Evolutionary conservation across 345 rosid species (phyloP).

Genomic region (Camelina neglecta): DNA sequence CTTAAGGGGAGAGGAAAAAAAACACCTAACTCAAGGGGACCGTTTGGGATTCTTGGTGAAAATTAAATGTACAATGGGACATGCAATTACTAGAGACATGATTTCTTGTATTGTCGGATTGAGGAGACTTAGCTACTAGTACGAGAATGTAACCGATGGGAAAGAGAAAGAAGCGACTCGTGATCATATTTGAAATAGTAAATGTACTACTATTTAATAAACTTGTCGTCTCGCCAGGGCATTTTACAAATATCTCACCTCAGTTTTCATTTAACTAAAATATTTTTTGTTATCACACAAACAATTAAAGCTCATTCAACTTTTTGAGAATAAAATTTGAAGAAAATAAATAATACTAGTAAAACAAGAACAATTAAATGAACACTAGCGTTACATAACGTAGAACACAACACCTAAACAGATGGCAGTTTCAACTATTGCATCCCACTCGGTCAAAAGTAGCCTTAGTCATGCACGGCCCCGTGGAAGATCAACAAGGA

Average conservation of each 20-base stretch:
- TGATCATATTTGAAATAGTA: conserved; percentile 23
- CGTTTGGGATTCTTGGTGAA: neutral
- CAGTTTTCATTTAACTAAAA: neutral
- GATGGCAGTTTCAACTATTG: conserved; percentile 22
- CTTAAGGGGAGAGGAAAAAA: neutral
- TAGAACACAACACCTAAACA: conserved; percentile 32
- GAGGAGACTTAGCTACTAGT: conserved; percentile 36
- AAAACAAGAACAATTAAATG: conserved; percentile 3
- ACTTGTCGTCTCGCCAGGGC: neutral
- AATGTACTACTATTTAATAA: neutral
- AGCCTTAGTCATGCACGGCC: conserved; percentile 37
- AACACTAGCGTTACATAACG: conserved; percentile 37
- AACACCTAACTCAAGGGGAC: neutral
- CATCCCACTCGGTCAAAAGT: conserved; percentile 10
- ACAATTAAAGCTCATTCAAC: conserved; percentile 21
- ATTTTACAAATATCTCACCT: neutral
- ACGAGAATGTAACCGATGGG: conserved; percentile 37
- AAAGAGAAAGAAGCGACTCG: conserved; percentile 19
- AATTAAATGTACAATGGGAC: neutral
- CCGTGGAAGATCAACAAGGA: conserved; percentile 13
- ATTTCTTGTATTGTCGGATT: conserved; percentile 28
- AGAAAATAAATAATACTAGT: neutral
- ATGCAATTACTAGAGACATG: neutral
- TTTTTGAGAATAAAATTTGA: neutral
- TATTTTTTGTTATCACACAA: conserved; percentile 1